Base-by-base conservation (phyloP, 2,329 filamentous ascomycete genomes). In the Apiospora kogelbergensis region DNA sequence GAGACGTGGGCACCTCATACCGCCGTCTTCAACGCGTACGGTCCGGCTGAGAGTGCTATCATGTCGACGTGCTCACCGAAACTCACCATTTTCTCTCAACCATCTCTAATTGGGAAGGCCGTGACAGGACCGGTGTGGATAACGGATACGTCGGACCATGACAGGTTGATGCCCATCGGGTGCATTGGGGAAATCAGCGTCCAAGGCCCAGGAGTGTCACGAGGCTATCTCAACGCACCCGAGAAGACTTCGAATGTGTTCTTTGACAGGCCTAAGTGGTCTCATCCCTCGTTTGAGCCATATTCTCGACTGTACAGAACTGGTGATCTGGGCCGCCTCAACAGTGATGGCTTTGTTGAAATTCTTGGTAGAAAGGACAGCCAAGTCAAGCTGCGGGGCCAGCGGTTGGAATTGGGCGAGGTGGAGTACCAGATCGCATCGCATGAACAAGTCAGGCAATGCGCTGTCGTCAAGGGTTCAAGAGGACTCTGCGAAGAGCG, bases 221-320 rank as follows among this genome's bases (percentile, higher is more conserved):
- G 60, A 24, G 77, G 79, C 1, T 84, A 84, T 66, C 65, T 81
- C 0, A 73, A 76, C 66, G 67, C 72, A 0, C 64, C 70, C 0
- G 74, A 76, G 6, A 65, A 73, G 7, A 75, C 73, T 3, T 53
- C 37, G 1, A 20, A 53, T 7, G 53, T 60, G 11, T 69, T 69
- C 22, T 67, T 69, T 44, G 65, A 67, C 44, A 46, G 15, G 6
- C 68, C 68, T 0, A 15, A 7, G 15, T 69, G 68, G 65, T 33
- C 64, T 9, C 40, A 60, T 1, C 53, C 11, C 17, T 33, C 37
- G 3, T 63, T 46, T 5, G 65, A 37, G 20, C 46, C 40, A 4
- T 69, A 53, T 17, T 40, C 26, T 4, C 37, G 68, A 33, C n/a
- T 69, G 10, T 69, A 69, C 46, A 30, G 68, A 10, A 67, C 68